A percentile compares a stretch with the other conserved stretches of the same genome.
Conservation (phyloP, 73 alveolate species). For the Paramecium sonneborni region DNA sequence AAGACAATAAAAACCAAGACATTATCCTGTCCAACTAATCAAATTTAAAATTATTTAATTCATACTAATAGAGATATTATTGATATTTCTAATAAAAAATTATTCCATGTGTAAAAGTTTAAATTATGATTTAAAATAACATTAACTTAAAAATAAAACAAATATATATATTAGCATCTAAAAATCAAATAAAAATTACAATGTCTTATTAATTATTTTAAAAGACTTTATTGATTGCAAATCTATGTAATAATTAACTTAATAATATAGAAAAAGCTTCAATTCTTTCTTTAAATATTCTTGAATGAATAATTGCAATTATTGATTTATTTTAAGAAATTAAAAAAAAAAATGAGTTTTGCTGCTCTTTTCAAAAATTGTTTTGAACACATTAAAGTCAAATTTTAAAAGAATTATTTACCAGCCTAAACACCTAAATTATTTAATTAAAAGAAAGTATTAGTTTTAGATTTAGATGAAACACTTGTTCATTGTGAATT, state of each 20-base stretch:
- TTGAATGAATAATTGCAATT: not conserved
- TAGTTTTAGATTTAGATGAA: slow-evolving; percentile 52
- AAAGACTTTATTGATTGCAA: no score
- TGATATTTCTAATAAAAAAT: slow-evolving; percentile 45
- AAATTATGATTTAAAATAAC: not conserved
- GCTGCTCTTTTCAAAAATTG: not conserved
- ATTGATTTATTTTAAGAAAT: not conserved
- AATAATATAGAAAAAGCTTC: no score
- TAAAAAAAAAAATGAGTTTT: not conserved
- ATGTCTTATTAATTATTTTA: no score
- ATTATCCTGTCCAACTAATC: not conserved
- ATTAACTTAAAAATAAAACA: no score
- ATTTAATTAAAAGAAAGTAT: not conserved
- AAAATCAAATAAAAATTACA: not conserved
- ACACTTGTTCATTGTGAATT: slow-evolving; percentile 58
- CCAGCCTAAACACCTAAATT: slow-evolving; percentile 6
- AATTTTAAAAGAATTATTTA: not conserved
- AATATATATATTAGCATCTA: not conserved
- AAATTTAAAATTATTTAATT: not conserved
- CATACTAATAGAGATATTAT: slow-evolving; percentile 40
- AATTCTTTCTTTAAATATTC: not conserved
- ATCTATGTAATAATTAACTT: no score
- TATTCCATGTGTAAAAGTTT: slow-evolving; percentile 14
- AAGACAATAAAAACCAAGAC: not conserved
- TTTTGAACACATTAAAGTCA: not conserved